Evolutionary conservation across 2,329 filamentous ascomycete species (phyloP).

Genomic region (Hypocrella siamensis): DNA sequence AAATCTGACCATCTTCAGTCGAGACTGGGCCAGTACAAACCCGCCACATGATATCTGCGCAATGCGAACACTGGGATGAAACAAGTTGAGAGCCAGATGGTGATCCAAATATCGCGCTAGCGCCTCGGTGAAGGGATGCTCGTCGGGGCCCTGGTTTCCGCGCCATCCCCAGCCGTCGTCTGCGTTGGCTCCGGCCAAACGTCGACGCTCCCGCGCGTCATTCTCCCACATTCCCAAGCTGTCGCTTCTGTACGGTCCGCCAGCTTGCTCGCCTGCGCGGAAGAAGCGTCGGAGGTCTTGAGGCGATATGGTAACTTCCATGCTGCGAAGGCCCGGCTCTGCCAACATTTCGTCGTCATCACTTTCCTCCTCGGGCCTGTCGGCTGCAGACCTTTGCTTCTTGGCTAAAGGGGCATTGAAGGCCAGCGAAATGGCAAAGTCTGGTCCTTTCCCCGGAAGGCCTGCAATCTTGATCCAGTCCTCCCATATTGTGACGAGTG

Average conservation of each 20-base stretch:
- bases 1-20: constrained; percentile 29
- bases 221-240: constrained; percentile 12
- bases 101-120: constrained; percentile 31
- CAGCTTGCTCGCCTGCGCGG: constrained; percentile 17
- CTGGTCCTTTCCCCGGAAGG: constrained; percentile 18
- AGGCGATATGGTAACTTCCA: constrained; percentile 36
- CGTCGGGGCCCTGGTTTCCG: constrained; percentile 5
- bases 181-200: constrained; percentile 27
- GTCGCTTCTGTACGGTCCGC: constrained; percentile 1
- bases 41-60: constrained; percentile 38
- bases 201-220: constrained; percentile 23
- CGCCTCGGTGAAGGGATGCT: constrained; percentile 31
- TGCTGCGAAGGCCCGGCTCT: constrained; percentile 18
- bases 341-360: constrained; percentile 5
- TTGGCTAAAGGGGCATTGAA: constrained; percentile 26
- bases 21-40: constrained; percentile 36
- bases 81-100: constrained; percentile 39
- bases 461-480: constrained; percentile 28
- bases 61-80: constrained; percentile 37
- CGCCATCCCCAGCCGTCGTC: constrained; percentile 41
- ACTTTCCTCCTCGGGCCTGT: constrained; percentile 6
- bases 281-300: constrained; percentile 31
- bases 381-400: constrained; percentile 1
- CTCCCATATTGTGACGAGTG: constrained; percentile 34
- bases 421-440: constrained; percentile 33